Percentiles rank a stretch among this genome's conserved stretches.
These are phyloP conservation scores for Suhomyces guaymorum DNA, from an alignment of 1,139 yeast genomes.

Conservation along the genomic window DNA sequence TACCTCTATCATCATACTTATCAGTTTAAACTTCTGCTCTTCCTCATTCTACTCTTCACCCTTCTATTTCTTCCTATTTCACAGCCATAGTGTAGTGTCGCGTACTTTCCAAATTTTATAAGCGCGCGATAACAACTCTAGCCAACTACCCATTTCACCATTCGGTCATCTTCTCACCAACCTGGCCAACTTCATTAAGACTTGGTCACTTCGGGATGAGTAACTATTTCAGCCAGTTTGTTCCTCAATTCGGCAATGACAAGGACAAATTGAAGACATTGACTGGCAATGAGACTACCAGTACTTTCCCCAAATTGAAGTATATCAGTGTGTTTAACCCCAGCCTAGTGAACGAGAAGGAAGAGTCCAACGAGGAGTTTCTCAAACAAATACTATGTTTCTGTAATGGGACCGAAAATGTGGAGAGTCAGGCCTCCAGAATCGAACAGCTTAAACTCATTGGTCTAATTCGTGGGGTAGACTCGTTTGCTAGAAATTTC, in stretches of 20 bases:
- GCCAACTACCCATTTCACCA: too few relatives aligned
- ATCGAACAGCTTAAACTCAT: constrained; percentile 33
- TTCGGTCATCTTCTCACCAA: too few relatives aligned
- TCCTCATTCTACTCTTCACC: too few relatives aligned
- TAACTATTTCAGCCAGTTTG: constrained; percentile 19
- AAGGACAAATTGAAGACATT: constrained; percentile 3
- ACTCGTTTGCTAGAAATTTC: constrained; percentile 28
- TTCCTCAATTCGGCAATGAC: constrained; percentile 14
- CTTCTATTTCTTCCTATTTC: too few relatives aligned
- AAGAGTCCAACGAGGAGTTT: constrained; percentile 32
- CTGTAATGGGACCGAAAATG: constrained; percentile 18
- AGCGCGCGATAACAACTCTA: too few relatives aligned
- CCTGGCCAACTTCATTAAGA: too few relatives aligned
- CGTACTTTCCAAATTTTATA: too few relatives aligned
- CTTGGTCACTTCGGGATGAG: constrained; percentile 14
- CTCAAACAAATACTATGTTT: constrained; percentile 34
- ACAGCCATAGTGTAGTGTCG: too few relatives aligned
- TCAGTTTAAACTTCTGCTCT: too few relatives aligned
- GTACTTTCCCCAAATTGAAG: constrained; percentile 11
- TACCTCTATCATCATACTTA: too few relatives aligned
- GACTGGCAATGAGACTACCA: constrained; percentile 1
- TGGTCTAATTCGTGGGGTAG: constrained; percentile 43
- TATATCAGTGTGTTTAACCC: constrained; percentile 18
- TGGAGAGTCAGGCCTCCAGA: constrained; percentile 4
- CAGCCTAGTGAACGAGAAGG: constrained; percentile 11